Conservation (phyloP, 2,329 filamentous ascomycete genomes). For the Didymella glomerata region DNA sequence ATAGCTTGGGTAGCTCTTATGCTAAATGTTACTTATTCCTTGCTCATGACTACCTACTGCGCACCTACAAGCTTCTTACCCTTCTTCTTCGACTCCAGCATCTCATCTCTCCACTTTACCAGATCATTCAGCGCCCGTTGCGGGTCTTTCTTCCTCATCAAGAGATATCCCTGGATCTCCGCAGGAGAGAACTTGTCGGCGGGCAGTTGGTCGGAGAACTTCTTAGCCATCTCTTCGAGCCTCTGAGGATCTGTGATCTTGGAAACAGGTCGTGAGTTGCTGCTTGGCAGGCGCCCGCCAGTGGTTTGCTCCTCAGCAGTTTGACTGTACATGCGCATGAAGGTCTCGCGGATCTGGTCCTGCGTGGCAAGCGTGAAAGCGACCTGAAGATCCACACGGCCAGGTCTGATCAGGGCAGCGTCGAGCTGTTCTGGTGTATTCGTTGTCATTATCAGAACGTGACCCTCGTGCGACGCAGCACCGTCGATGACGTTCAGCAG, state of each 20-base stretch:
- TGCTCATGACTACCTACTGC: background rate
- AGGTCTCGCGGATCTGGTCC: slow-evolving; percentile 55
- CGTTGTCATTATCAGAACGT: slow-evolving; percentile 83
- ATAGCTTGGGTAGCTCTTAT: no score
- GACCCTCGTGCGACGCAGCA: slow-evolving; percentile 79
- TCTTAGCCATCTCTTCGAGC: slow-evolving; percentile 47
- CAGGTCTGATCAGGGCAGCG: slow-evolving; percentile 75
- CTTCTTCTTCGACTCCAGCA: slow-evolving; percentile 13
- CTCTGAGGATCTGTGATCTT: slow-evolving; percentile 4
- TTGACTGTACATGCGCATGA: slow-evolving; percentile 51
- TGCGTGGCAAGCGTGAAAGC: slow-evolving; percentile 62
- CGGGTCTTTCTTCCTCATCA: slow-evolving; percentile 61
- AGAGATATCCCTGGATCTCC: slow-evolving; percentile 62
- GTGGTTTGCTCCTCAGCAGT: slow-evolving; percentile 5
- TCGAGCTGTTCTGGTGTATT: slow-evolving; percentile 79
- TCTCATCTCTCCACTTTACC: slow-evolving; percentile 49
- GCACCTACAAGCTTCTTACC: slow-evolving; percentile 14
- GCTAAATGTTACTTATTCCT: no score
- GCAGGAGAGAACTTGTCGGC: slow-evolving; percentile 60
- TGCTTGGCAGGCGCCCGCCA: background rate
- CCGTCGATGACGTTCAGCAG: slow-evolving; percentile 86
- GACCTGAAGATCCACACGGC: slow-evolving; percentile 74
- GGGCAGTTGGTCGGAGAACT: slow-evolving; percentile 58
- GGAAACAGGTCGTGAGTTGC: background rate
- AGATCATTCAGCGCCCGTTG: slow-evolving; percentile 56